Evolutionary conservation across 345 rosid genomes (phyloP).

Genomic region (Limnanthes douglasii): DNA sequence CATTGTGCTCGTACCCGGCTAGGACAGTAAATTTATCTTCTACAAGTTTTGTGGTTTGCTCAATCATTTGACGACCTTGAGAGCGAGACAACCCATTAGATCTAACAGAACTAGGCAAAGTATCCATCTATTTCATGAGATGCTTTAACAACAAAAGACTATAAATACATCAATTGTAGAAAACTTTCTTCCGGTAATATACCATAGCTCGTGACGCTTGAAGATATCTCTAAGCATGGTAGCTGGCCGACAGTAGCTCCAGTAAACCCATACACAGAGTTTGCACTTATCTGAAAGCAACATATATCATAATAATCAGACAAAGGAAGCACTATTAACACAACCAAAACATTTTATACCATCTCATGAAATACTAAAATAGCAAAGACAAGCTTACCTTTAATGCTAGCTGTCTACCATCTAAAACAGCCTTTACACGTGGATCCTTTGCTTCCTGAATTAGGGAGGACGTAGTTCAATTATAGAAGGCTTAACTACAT

Average conservation of each 20-base stretch:
- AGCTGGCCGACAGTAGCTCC: slow-evolving; percentile 92
- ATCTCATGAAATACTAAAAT: slow-evolving; percentile 3
- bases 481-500: slow-evolving; percentile 1
- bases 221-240: slow-evolving; percentile 92
- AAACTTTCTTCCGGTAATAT: slow-evolving; percentile 5
- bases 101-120: slow-evolving; percentile 3
- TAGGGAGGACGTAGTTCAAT: slow-evolving; percentile 5
- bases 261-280: slow-evolving; percentile 96
- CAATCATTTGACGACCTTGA: slow-evolving; percentile 97
- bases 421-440: slow-evolving; percentile 88
- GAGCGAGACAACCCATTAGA: slow-evolving; percentile 14
- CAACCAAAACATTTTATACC: neutral
- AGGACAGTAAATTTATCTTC: slow-evolving; percentile 73
- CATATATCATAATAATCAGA: slow-evolving; percentile 6
- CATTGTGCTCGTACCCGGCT: slow-evolving; percentile 72
- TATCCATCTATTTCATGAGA: slow-evolving; percentile 1
- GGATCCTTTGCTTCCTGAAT: slow-evolving; percentile 94
- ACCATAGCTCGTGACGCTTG: slow-evolving; percentile 99
- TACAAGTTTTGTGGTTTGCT: slow-evolving; percentile 79
- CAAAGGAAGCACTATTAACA: slow-evolving; percentile 3
- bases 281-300: slow-evolving; percentile 69
- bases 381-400: slow-evolving; percentile 35
- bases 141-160: neutral
- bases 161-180: neutral
- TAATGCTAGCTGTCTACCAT: slow-evolving; percentile 91